phyloP scores from a whole-genome alignment of 257 asterid species.

The Plantago major region DNA sequence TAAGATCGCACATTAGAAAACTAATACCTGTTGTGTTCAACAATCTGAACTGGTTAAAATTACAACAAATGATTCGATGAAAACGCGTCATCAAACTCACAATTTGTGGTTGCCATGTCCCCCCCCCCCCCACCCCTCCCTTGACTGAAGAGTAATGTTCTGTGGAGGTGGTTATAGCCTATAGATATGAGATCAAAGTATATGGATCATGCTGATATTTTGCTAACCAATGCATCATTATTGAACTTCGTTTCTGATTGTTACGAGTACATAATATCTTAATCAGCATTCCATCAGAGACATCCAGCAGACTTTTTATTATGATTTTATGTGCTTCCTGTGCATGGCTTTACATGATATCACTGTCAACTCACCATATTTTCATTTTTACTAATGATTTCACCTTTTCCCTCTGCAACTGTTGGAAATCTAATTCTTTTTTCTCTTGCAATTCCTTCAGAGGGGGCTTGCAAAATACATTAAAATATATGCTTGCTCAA shows the following conservation, averaged over 20 bases:
- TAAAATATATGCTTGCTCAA: slow-evolving; percentile 72
- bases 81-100: no score
- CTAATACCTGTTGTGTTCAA: no score
- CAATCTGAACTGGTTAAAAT: no score
- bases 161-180: background rate
- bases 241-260: background rate
- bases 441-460: slow-evolving; percentile 38
- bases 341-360: background rate
- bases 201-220: background rate
- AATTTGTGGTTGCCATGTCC: no score
- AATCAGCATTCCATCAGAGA: no score
- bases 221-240: no score
- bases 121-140: no score
- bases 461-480: slow-evolving; percentile 86
- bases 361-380: slow-evolving; percentile 1
- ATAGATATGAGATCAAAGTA: no score
- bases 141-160: no score
- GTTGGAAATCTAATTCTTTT: background rate
- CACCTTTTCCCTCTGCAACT: slow-evolving; percentile 8
- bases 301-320: background rate
- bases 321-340: background rate
- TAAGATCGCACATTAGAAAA: no score
- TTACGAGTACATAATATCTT: background rate
- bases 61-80: no score
- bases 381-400: slow-evolving; percentile 1